Base-by-base conservation (phyloP, 164 flowering plant species). In the Stephania cephalantha region DNA sequence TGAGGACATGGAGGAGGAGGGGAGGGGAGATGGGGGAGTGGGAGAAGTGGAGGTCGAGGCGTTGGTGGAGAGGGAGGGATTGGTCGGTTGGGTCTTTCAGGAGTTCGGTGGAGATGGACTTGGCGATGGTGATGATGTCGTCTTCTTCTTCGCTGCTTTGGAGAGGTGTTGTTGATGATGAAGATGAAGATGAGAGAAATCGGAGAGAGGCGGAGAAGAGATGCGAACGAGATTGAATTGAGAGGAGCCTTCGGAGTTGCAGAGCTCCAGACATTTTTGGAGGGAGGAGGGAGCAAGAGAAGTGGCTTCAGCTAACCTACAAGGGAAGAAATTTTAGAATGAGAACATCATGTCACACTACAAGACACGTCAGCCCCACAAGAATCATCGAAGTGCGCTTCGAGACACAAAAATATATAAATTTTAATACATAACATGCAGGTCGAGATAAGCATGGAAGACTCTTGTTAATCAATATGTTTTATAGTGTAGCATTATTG, bases 41-140 rank as follows among this genome's bases (percentile, higher is more conserved):
- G 12, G 97, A 88, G 83, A 89, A 93, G 68, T 77, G 78, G 72
- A 88, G 91, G 25, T 89, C 87, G 75, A 95, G 91, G 0, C 93
- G 80, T 46, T 88, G 80, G 31, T 78, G 46, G 69, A 95, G 64
- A 2, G 95, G 73, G 48, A 87, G 85, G 29, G 90, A 77, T 4
- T 87, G 89, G 5, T 75, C 42, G 6, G 70, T 80, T 9, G 85
- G 77, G 78, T 78, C 77, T 71, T 83, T 85, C 71, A 83, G 85
- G 52, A 95, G 91, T 83, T 93, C 94, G 1, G 61, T 3, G 18
- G 98, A 89, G 71, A 95, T 80, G 2, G 88, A 78, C 17, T 74
- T 83, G 5, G 91, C 89, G 46, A 81, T 25, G 25, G 25, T 25
- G 25, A 25, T 25, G 25, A 25, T 25, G 25, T 25, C 25, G 25